Percentiles rank a stretch among this genome's conserved stretches.
These are phyloP conservation scores for Rosa chinensis DNA, from an alignment of 306 rosid genomes.

Conservation along the genomic window DNA sequence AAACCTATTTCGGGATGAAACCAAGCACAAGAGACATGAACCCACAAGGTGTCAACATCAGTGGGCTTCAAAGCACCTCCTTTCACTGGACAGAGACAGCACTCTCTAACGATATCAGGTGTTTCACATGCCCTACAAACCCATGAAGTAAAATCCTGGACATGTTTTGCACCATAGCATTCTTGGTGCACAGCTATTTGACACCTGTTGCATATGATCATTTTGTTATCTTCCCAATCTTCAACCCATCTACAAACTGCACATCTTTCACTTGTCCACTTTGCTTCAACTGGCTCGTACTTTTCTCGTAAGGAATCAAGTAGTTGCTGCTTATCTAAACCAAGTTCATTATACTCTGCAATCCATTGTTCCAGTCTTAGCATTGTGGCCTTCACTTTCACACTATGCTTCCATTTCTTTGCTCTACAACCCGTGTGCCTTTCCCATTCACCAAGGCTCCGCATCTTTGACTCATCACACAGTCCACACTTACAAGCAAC, in stretches of 20 bases:
- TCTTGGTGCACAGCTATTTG: slow-evolving; percentile 99
- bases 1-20: slow-evolving; percentile 80
- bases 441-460: slow-evolving; percentile 93
- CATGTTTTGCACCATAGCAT: slow-evolving; percentile 87
- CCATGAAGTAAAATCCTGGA: slow-evolving; percentile 93
- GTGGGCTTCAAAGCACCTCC: slow-evolving; percentile 99
- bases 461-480: slow-evolving; percentile 69
- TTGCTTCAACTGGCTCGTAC: slow-evolving; percentile 78
- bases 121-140: slow-evolving; percentile 97
- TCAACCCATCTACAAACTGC: slow-evolving; percentile 99
- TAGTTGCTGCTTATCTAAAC: slow-evolving; percentile 66
- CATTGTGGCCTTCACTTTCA: slow-evolving; percentile 86
- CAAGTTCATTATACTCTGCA: slow-evolving; percentile 45
- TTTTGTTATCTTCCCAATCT: slow-evolving; percentile 96
- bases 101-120: slow-evolving; percentile 79
- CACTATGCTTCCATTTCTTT: slow-evolving; percentile 95
- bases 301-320: slow-evolving; percentile 65
- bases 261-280: slow-evolving; percentile 98
- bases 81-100: slow-evolving; percentile 97
- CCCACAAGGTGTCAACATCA: slow-evolving; percentile 85
- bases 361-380: slow-evolving; percentile 90
- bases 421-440: slow-evolving; percentile 93
- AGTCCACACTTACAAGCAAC: slow-evolving; percentile 76
- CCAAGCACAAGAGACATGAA: slow-evolving; percentile 97
- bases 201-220: slow-evolving; percentile 96